Evolutionary conservation across 305 asterid species (phyloP), one percentile per base, ranked within the genome.

Genomic region (Fraxinus dipetala): DNA sequence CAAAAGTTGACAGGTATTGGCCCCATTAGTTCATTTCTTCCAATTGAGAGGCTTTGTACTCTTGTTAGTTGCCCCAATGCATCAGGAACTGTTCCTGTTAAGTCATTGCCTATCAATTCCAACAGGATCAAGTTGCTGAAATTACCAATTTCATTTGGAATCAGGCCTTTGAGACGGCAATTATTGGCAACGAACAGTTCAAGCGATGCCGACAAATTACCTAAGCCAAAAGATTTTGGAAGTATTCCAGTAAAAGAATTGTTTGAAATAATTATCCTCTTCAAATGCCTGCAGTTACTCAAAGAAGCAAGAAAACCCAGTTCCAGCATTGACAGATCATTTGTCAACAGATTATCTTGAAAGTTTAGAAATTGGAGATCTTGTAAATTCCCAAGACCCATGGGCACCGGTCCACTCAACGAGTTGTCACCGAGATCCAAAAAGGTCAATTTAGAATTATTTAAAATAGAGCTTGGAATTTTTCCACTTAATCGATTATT

Each of bases 21-120:
- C 20, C 79, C 85, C 16, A 22, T 11, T 24, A 83, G 18, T 16
- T 83, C 38, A 45, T 78, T 78, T 0, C 1, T 6, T 1, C 18
- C 2, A 14, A 82, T 14, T 0, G 0, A 0, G 5, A 69, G 18
- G 9, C 0, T 16, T 22, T 72, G 75, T 61, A 82, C 20, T 7
- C 35, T 82, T 7, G 2, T 70, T 59, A 31, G 73, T 26, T 8
- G 48, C 22, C 79, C 79, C 1, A 87, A 4, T 24, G 84, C 18
- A 14, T 8, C 0, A 0, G 87, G 88, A 26, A 85, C 28, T 5
- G n/a, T 30, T 24, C 85, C 88, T 0, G 76, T 75, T 28, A 86
- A 73, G 0, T 73, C 45, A 65, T 86, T 86, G 2, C 10, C 13
- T 2, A 28, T 73, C 1, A 86, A 31, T 14, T 14, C 7, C 32